Evolutionary conservation across 192 early-diverging fungal species (phyloP), one percentile per base, ranked within the genome.

Genomic region (Linnemannia zychae): DNA sequence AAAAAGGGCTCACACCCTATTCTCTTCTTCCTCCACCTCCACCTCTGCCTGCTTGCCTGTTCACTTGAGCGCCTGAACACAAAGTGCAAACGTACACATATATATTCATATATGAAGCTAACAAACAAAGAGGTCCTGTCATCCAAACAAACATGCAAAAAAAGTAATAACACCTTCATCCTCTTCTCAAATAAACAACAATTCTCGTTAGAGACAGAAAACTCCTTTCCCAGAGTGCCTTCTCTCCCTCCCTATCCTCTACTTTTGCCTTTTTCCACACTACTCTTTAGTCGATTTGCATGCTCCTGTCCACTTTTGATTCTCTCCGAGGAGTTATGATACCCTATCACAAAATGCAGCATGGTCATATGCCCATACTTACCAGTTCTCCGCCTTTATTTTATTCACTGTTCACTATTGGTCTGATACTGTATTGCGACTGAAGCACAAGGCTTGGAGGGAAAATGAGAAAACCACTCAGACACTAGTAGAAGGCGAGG

Each of bases 401-500:
- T 57, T 57, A 9, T 57, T 57, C 28, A 9, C 40, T 44, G 4
- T 9, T 44, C 57, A 11, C 57, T 3, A 15, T 50, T 50, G 13
- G 11, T 12, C n/a, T n/a, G n/a, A 12, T 31, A 22, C 31, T 31
- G 57, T 31, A 63, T 31, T 63, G 31, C 57, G 57, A 63, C 28
- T 12, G 24, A 63, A 28, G 57, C 57, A 31, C 24, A 49, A 5
- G 57, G 24, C 57, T 12, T 31, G 22, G 57, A 24, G 28, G 7
- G 28, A 63, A 24, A n/a, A 63, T 63, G 57, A 63, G 12, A n/a
- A 63, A 24, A 63, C 57, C 57, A 63, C 57, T 63, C 57, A 63
- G 24, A 31, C 28, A 31, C 57, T 31, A 28, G 12, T 0, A 50
- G 49, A 24, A 16, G n/a, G n/a, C n/a, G n/a, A n/a, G n/a, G n/a